Evolutionary conservation across 352 stramenopile species (phyloP).

Genomic region (Globisporangium spinosum): DNA sequence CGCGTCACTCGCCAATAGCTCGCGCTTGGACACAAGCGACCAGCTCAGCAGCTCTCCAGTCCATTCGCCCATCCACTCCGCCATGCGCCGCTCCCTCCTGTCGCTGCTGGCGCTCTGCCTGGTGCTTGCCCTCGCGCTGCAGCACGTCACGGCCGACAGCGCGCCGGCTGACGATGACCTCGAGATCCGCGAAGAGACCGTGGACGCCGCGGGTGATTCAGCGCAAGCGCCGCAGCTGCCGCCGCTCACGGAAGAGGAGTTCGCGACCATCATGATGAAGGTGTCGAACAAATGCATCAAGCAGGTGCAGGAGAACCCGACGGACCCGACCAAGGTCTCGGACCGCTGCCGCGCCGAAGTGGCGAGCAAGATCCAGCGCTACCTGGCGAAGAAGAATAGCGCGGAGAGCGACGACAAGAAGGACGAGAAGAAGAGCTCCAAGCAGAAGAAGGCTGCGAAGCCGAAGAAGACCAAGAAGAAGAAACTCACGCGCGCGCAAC

Average conservation of each 20-base stretch:
- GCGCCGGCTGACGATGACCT: slow-evolving; percentile 11
- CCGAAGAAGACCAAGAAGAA: slow-evolving; percentile 63
- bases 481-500: slow-evolving; percentile 55
- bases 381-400: slow-evolving; percentile 42
- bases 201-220: slow-evolving; percentile 28
- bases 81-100: slow-evolving; percentile 44
- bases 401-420: slow-evolving; percentile 28
- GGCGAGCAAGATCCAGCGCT: slow-evolving; percentile 53
- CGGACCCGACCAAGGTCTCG: slow-evolving; percentile 56
- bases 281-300: slow-evolving; percentile 68
- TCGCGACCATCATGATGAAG: slow-evolving; percentile 71
- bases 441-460: slow-evolving; percentile 22
- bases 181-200: slow-evolving; percentile 42
- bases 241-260: slow-evolving; percentile 50
- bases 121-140: slow-evolving; percentile 27
- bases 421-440: slow-evolving; percentile 18
- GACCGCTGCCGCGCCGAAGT: slow-evolving; percentile 61
- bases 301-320: slow-evolving; percentile 68
- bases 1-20: slow-evolving; percentile 7
- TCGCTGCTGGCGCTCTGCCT: slow-evolving; percentile 47
- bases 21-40: slow-evolving; percentile 1
- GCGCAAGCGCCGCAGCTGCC: slow-evolving; percentile 30
- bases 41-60: background rate
- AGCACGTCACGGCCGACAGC: slow-evolving; percentile 22
- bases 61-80: background rate